These are phyloP conservation scores for Lachancea sp. DNA, from an alignment of 805 yeast species.

Conservation along the genomic window DNA sequence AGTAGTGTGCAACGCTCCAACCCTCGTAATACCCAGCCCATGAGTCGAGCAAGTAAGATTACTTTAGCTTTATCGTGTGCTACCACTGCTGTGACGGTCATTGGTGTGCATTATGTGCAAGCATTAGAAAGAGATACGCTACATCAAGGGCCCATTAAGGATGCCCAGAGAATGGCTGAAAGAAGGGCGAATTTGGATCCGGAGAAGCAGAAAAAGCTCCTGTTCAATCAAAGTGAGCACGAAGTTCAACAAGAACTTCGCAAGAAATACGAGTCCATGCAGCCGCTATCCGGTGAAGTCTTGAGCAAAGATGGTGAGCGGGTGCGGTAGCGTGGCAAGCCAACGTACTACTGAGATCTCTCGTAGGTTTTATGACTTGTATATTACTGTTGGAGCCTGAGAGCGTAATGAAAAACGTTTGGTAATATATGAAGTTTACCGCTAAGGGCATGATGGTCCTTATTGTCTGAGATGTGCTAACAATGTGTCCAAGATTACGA, in stretches of 20 bases:
- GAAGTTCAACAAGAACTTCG: conserved; percentile 55
- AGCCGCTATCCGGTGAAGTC: conserved; percentile 56
- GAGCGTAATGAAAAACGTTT: no score
- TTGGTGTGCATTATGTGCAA: conserved; percentile 67
- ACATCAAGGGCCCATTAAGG: conserved; percentile 80
- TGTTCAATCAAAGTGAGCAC: conserved; percentile 57
- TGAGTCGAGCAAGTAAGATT: conserved; percentile 77
- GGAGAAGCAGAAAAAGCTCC: conserved; percentile 40
- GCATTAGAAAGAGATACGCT: conserved; percentile 62
- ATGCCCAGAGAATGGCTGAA: conserved; percentile 56
- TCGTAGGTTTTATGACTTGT: no score
- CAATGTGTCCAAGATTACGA: no score
- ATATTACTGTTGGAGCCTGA: no score
- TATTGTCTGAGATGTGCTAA: no score
- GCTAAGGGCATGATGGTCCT: no score
- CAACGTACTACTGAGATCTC: neutral
- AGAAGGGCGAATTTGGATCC: conserved; percentile 33
- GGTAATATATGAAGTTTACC: no score
- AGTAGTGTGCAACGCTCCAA: no score
- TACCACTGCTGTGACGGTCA: conserved; percentile 52
- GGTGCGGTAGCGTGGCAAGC: conserved; percentile 4
- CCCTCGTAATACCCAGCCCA: no score
- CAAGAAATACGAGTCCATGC: conserved; percentile 49
- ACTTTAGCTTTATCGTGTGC: conserved; percentile 57
- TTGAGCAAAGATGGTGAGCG: conserved; percentile 37